Conservation (phyloP, 805 yeast species). For the Clavispora carvajalis region DNA sequence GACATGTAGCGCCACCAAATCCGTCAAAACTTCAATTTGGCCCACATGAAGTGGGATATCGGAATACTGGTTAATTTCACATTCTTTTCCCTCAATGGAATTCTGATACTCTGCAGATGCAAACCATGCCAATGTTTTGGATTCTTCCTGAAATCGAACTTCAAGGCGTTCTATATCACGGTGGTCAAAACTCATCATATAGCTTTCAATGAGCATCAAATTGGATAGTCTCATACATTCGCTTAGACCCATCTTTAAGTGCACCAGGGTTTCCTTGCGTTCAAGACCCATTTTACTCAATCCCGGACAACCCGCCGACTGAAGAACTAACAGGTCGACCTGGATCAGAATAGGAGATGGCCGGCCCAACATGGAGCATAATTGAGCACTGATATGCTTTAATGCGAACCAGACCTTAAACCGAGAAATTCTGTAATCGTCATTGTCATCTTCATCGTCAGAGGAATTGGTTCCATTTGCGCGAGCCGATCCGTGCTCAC, state of each 20-base stretch:
- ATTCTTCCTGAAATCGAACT: slow-evolving; percentile 38
- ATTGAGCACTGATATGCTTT: slow-evolving; percentile 42
- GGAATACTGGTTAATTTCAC: slow-evolving; percentile 14
- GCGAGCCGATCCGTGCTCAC: slow-evolving; percentile 16
- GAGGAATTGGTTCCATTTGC: neutral
- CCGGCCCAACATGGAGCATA: slow-evolving; percentile 48
- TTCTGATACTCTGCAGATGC: slow-evolving; percentile 10
- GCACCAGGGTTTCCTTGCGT: slow-evolving; percentile 22
- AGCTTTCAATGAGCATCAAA: slow-evolving; percentile 46
- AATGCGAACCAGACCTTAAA: slow-evolving; percentile 48
- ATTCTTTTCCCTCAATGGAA: slow-evolving; percentile 13
- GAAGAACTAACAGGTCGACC: slow-evolving; percentile 26
- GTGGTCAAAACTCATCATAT: slow-evolving; percentile 40
- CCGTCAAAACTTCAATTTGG: slow-evolving; percentile 34
- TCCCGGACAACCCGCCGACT: slow-evolving; percentile 14
- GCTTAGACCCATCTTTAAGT: slow-evolving; percentile 43
- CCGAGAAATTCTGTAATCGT: slow-evolving; percentile 30
- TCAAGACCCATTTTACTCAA: slow-evolving; percentile 14
- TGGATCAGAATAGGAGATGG: slow-evolving; percentile 47
- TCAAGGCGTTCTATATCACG: slow-evolving; percentile 39
- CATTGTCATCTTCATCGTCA: slow-evolving; percentile 22
- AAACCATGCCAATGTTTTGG: slow-evolving; percentile 28
- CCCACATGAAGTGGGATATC: slow-evolving; percentile 21
- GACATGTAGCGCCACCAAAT: slow-evolving; percentile 43
- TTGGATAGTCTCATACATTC: slow-evolving; percentile 46